phyloP scores from a whole-genome alignment of 495 filamentous ascomycete genomes.

The Podospora australis region DNA sequence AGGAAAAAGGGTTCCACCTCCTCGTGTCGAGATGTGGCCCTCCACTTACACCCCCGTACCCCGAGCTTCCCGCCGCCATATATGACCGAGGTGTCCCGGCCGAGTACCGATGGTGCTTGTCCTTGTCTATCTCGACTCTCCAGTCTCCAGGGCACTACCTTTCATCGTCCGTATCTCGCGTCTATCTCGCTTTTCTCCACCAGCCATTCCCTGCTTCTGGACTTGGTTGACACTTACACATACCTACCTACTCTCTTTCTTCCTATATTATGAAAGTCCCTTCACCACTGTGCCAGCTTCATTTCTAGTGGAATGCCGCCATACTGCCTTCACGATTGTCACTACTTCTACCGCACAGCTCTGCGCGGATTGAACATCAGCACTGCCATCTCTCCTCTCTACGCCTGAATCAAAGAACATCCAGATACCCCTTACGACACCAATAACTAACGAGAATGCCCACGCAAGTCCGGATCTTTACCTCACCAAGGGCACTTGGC shows the following conservation, averaged over 20 bases:
- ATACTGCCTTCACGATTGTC: slow-evolving; percentile 81
- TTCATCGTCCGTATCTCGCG: background rate
- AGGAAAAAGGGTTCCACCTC: background rate
- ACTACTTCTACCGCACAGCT: slow-evolving; percentile 87
- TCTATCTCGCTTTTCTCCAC: background rate
- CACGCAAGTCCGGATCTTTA: slow-evolving; percentile 55
- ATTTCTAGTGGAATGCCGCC: slow-evolving; percentile 60
- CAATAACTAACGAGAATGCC: slow-evolving; percentile 40
- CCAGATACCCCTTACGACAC: background rate
- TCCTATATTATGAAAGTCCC: background rate
- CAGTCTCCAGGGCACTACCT: background rate
- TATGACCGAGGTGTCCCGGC: slow-evolving; percentile 19
- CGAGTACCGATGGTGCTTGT: slow-evolving; percentile 6
- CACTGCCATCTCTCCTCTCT: slow-evolving; percentile 66
- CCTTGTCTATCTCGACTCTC: background rate
- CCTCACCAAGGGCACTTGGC: slow-evolving; percentile 63
- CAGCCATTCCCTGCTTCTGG: background rate
- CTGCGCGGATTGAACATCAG: slow-evolving; percentile 74
- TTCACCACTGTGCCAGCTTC: slow-evolving; percentile 4
- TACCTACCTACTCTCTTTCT: slow-evolving; percentile 7
- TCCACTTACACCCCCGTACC: background rate
- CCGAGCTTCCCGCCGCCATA: slow-evolving; percentile 11
- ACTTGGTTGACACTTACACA: background rate
- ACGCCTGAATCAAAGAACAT: slow-evolving; percentile 47
- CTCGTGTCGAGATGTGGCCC: background rate